Percentiles rank a stretch among this genome's conserved stretches.
Conservation (phyloP, 176 grass and related monocot genomes). For the Aegilops sharonensis region DNA sequence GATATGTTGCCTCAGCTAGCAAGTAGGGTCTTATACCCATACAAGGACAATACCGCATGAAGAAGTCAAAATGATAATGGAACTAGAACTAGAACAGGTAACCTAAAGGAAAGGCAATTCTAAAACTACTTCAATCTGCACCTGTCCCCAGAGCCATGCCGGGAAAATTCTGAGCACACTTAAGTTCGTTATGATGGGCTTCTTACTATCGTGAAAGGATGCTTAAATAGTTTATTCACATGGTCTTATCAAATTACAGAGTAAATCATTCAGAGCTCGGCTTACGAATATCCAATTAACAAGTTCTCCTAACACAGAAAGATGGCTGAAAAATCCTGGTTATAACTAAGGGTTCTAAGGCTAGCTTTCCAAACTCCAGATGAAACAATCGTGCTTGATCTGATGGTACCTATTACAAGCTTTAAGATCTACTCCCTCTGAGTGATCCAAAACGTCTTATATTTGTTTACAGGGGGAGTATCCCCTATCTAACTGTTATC, state of each 20-base stretch:
- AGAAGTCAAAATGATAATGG: background rate
- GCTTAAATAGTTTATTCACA: conserved; percentile 10
- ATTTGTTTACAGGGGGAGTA: too few relatives aligned
- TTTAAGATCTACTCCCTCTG: background rate
- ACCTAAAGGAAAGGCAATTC: background rate
- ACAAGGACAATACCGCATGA: background rate
- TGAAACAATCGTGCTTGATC: background rate
- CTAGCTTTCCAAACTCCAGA: background rate
- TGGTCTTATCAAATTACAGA: background rate
- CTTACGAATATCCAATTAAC: background rate
- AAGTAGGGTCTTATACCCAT: background rate
- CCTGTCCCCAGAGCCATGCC: background rate
- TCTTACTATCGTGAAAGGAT: conserved; percentile 1
- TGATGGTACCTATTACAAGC: background rate
- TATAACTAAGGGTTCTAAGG: background rate
- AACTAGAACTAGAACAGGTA: background rate
- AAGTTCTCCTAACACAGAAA: background rate
- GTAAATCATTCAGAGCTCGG: background rate
- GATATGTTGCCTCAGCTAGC: background rate
- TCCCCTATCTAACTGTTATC: background rate
- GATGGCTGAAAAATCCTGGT: background rate
- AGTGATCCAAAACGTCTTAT: too few relatives aligned
- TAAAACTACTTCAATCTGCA: background rate
- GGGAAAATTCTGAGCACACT: background rate
- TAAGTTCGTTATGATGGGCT: background rate